Conservation (phyloP, 148 eudicot species). For the Hydrangea macrophylla region DNA sequence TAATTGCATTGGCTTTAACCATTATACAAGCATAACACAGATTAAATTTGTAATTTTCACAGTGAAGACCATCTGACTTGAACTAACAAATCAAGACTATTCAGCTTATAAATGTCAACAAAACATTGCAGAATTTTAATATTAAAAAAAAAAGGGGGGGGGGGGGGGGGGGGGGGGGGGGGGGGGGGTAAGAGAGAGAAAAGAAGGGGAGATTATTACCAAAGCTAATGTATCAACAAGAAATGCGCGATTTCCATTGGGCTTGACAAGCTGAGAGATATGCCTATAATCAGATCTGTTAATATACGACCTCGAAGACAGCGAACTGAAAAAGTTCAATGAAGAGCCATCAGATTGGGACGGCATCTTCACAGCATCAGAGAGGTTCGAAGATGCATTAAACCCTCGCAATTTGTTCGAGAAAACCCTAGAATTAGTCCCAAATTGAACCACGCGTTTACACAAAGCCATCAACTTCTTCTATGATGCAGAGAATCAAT, state of each 20-base stretch:
- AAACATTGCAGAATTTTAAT: no score
- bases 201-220: conserved; percentile 27
- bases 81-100: neutral
- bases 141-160: no score
- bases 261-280: conserved; percentile 47
- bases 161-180: no score
- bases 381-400: conserved; percentile 1
- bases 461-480: conserved; percentile 31
- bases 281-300: conserved; percentile 20
- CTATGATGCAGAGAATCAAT: neutral
- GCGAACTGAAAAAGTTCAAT: neutral
- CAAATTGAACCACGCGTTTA: conserved; percentile 39
- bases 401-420: conserved; percentile 27
- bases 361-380: conserved; percentile 11
- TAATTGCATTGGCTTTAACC: no score
- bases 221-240: conserved; percentile 73
- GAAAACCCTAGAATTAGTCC: conserved; percentile 17
- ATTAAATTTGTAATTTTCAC: no score
- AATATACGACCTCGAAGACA: conserved; percentile 5
- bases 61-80: no score
- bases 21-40: no score
- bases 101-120: no score
- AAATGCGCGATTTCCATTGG: conserved; percentile 52
- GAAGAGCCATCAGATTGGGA: conserved; percentile 7
- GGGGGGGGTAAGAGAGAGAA: no score